Evolutionary conservation across 1,284 basidiomycete species (phyloP).

Genomic region (Leccinum griseonigrum): DNA sequence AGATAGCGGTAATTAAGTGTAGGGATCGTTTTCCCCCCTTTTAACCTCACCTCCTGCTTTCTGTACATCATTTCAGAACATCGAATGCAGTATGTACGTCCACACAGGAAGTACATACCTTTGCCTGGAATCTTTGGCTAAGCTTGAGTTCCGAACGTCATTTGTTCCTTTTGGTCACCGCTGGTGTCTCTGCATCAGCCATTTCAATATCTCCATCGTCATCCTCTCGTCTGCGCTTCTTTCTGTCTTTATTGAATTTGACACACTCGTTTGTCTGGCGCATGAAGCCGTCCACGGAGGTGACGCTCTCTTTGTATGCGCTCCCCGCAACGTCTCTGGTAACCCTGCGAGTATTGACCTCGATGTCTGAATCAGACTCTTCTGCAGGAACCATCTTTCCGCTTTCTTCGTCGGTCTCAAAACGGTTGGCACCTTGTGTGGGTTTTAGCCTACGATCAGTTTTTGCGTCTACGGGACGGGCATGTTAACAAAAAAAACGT

Average conservation of each 20-base stretch:
- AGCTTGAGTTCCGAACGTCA: slow-evolving; percentile 59
- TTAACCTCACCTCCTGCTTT: slow-evolving; percentile 93
- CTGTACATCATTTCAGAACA: slow-evolving; percentile 39
- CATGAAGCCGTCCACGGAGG: slow-evolving; percentile 86
- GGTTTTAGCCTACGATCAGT: slow-evolving; percentile 66
- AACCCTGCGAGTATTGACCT: slow-evolving; percentile 32
- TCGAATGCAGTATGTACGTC: neutral
- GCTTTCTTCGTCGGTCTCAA: slow-evolving; percentile 83
- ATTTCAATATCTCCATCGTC: slow-evolving; percentile 67
- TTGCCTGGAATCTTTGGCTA: slow-evolving; percentile 89
- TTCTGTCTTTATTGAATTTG: slow-evolving; percentile 97
- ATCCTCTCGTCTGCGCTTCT: slow-evolving; percentile 70
- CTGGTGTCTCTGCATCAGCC: slow-evolving; percentile 47
- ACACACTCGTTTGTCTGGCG: slow-evolving; percentile 81
- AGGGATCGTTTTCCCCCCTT: slow-evolving; percentile 84
- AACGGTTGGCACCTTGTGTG: slow-evolving; percentile 82
- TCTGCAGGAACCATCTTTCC: slow-evolving; percentile 87
- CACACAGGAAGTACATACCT: slow-evolving; percentile 41
- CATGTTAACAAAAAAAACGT: slow-evolving; percentile 7
- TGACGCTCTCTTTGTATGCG: slow-evolving; percentile 82
- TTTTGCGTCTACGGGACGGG: slow-evolving; percentile 45
- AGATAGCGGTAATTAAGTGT: slow-evolving; percentile 84
- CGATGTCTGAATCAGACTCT: slow-evolving; percentile 44
- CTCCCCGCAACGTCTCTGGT: slow-evolving; percentile 66
- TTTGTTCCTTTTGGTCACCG: slow-evolving; percentile 52